Evolutionary conservation across 2,329 filamentous ascomycete species (phyloP).

Genomic region (Fusarium napiforme): DNA sequence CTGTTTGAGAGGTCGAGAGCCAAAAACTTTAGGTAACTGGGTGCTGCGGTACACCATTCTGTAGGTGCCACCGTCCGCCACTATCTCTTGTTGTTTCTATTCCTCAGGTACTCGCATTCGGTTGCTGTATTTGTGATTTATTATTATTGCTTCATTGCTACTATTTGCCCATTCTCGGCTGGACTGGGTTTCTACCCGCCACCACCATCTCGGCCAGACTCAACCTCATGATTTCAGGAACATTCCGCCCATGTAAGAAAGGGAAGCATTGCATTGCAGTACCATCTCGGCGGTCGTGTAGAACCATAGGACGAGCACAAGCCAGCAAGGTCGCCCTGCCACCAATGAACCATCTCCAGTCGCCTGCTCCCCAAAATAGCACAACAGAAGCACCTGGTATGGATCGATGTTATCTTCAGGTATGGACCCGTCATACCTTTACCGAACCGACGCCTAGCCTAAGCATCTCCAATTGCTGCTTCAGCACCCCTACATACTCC

Average conservation of each 20-base stretch:
- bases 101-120: background rate
- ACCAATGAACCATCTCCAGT: conserved; percentile 29
- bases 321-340: conserved; percentile 24
- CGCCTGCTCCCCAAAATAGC: conserved; percentile 37
- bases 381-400: conserved; percentile 33
- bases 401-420: conserved; percentile 40
- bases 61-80: conserved; percentile 20
- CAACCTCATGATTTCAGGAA: conserved; percentile 25
- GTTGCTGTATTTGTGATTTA: conserved; percentile 2
- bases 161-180: conserved; percentile 15
- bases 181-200: conserved; percentile 25
- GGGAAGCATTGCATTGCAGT: conserved; percentile 18
- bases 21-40: background rate
- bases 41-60: conserved; percentile 21
- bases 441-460: conserved; percentile 20
- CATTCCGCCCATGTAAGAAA: conserved; percentile 20
- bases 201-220: conserved; percentile 26
- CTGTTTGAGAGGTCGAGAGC: conserved; percentile 7
- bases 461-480: conserved; percentile 31
- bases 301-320: conserved; percentile 33
- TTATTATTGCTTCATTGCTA: background rate
- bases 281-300: conserved; percentile 35
- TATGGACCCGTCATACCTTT: conserved; percentile 31
- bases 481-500: conserved; percentile 24
- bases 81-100: conserved; percentile 15